Base-by-base conservation (phyloP, 192 early-diverging fungal species). In the Hyaloraphidium curvatum region DNA sequence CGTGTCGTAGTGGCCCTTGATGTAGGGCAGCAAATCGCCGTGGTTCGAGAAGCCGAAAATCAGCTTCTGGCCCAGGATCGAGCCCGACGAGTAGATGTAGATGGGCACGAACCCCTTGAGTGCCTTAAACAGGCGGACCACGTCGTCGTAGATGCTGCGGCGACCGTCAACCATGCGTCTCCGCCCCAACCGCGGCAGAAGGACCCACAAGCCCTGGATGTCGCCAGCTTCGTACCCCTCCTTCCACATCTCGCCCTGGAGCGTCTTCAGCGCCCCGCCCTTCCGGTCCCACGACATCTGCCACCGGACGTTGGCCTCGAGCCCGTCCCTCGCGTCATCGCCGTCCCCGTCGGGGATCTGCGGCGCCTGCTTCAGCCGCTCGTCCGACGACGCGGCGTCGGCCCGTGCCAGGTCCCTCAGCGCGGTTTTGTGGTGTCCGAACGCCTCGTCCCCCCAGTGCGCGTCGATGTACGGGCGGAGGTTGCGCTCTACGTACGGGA, bases 201-300 rank as follows among this genome's bases (percentile, higher is more conserved):
- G 28, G 22, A 81, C 79, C 64, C 72, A 87, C 80, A 63, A 71
- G 41, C 88, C 81, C 54, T 71, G 67, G 29, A 98, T 62, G 54
- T 77, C 67, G 9, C 88, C 88, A 19, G 62, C 68, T 39, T 75
- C 68, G 57, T 83, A 98, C 0, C 87, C 94, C 40, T 70, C 73
- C 54, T 77, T 67, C 94, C 94, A 98, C 77, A 98, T 92, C 60
- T 80, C 87, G n/a, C 94, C 89, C 63, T 97, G 88, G 39, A 94
- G 81, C 3, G 77, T 70, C 60, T 93, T 91, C 1, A 97, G 59
- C 0, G 93, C 79, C 2, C 80, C 86, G 31, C 89, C 83, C 65
- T 98, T 95, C 33, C 91, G 77, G 59, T 98, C 89, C 1, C 62
- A 61, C 19, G 55, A 58, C 83, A 98, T 91, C 62, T 88, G 85